phyloP scores from a whole-genome alignment of 2,329 filamentous ascomycete species.

The Arthrobotrys iridis region DNA sequence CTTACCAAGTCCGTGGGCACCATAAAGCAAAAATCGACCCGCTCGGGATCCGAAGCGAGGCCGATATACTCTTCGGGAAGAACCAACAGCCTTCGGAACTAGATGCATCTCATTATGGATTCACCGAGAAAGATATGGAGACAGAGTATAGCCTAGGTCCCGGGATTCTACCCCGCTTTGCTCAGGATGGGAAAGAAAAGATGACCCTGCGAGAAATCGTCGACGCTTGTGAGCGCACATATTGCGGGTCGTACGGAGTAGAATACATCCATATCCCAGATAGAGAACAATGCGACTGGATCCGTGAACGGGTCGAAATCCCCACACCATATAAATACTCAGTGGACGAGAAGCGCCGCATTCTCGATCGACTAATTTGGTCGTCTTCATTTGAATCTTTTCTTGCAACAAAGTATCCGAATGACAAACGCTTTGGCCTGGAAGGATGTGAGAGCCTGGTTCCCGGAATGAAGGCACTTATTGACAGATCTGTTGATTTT shows the following conservation, averaged over 20 bases:
- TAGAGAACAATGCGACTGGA: slow-evolving; percentile 97
- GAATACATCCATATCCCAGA: slow-evolving; percentile 99
- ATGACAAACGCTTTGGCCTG: slow-evolving; percentile 98
- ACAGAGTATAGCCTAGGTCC: slow-evolving; percentile 91
- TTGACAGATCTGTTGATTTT: slow-evolving; percentile 97
- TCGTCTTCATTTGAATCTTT: slow-evolving; percentile 97
- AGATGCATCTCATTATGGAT: slow-evolving; percentile 91
- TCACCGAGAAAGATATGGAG: slow-evolving; percentile 92
- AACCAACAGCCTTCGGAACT: slow-evolving; percentile 92
- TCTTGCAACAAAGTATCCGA: slow-evolving; percentile 96
- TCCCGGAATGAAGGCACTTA: slow-evolving; percentile 98
- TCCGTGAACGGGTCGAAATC: slow-evolving; percentile 92
- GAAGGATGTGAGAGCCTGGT: slow-evolving; percentile 97
- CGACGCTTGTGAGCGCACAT: slow-evolving; percentile 89
- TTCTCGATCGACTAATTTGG: slow-evolving; percentile 97
- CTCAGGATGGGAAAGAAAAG: slow-evolving; percentile 85
- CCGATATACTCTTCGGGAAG: slow-evolving; percentile 74
- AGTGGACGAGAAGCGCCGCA: slow-evolving; percentile 96
- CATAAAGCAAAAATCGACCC: slow-evolving; percentile 99
- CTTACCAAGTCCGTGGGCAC: slow-evolving; percentile 96
- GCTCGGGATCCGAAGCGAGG: slow-evolving; percentile 88
- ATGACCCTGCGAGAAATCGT: slow-evolving; percentile 98
- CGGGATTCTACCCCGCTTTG: slow-evolving; percentile 94
- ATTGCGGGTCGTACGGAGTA: slow-evolving; percentile 96
- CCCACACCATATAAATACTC: slow-evolving; percentile 96